These are phyloP conservation scores for Hibiscus tridactylites DNA, from an alignment of 345 rosid species.

Conservation along the genomic window DNA sequence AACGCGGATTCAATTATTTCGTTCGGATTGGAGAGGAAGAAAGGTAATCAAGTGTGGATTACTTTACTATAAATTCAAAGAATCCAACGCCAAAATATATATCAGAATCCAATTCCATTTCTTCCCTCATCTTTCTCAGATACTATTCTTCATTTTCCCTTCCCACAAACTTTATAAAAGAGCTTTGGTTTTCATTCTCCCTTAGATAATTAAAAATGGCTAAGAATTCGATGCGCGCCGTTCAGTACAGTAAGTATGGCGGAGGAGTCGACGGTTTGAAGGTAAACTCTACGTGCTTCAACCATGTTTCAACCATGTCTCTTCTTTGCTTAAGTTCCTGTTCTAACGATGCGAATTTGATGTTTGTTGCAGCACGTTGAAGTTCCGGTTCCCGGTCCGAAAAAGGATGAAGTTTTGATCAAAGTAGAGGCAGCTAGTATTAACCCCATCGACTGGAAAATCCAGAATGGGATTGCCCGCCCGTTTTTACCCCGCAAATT, in stretches of 20 bases:
- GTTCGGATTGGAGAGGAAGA: background rate
- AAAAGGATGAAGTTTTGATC: conserved; percentile 35
- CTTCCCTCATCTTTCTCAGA: background rate
- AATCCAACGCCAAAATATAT: background rate
- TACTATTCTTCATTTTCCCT: background rate
- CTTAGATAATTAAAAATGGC: conserved; percentile 16
- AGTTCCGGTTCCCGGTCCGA: conserved; percentile 30
- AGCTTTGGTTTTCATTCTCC: background rate
- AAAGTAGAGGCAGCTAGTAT: conserved; percentile 38
- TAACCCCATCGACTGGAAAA: conserved; percentile 51
- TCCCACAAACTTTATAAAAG: too few relatives aligned
- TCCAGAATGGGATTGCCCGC: conserved; percentile 38
- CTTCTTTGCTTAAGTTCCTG: background rate
- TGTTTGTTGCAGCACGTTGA: conserved; percentile 31
- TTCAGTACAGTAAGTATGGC: conserved; percentile 32
- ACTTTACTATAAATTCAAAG: background rate
- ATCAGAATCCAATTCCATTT: background rate
- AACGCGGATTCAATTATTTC: background rate
- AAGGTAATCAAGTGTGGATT: background rate
- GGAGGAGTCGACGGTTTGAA: conserved; percentile 41
- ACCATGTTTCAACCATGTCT: background rate
- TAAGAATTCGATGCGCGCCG: conserved; percentile 29
- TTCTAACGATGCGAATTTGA: background rate
- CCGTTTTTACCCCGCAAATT: conserved; percentile 55
- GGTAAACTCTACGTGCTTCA: conserved; percentile 13